A percentile compares a stretch with the other conserved stretches of the same genome.
These are phyloP conservation scores for Jasminum sambac DNA, from an alignment of 257 asterid genomes.

Conservation along the genomic window DNA sequence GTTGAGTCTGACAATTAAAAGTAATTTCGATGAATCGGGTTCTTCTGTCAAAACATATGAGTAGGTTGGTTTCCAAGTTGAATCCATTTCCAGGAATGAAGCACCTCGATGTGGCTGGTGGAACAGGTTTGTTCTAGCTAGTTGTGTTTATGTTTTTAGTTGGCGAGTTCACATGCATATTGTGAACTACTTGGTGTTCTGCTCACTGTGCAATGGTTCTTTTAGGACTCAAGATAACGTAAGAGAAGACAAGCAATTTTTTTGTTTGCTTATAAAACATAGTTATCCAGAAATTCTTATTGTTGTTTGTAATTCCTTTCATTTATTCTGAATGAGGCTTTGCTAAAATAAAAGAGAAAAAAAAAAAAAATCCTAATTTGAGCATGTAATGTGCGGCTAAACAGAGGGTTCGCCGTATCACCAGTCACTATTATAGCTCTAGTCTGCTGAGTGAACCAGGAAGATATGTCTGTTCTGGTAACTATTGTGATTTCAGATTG, in stretches of 20 bases:
- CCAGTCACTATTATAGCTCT: constrained; percentile 10
- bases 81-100: constrained; percentile 95
- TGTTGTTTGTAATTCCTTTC: no score
- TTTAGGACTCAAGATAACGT: background rate
- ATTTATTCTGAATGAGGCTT: no score
- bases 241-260: background rate
- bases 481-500: background rate
- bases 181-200: background rate
- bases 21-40: constrained; percentile 7
- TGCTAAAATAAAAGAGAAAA: no score
- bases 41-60: constrained; percentile 10
- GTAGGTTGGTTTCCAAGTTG: constrained; percentile 80
- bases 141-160: background rate
- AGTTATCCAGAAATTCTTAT: background rate
- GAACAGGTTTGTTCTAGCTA: constrained; percentile 62
- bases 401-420: constrained; percentile 9
- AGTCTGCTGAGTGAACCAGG: background rate
- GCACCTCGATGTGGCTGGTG: constrained; percentile 99
- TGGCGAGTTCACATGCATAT: background rate
- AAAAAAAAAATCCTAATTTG: background rate
- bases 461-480: background rate
- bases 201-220: background rate
- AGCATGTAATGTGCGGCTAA: background rate
- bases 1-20: background rate
- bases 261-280: background rate